A percentile compares a stretch with the other conserved stretches of the same genome.
phyloP scores from a whole-genome alignment of 139 green algal genomes.

The Pleodorina starrii region DNA sequence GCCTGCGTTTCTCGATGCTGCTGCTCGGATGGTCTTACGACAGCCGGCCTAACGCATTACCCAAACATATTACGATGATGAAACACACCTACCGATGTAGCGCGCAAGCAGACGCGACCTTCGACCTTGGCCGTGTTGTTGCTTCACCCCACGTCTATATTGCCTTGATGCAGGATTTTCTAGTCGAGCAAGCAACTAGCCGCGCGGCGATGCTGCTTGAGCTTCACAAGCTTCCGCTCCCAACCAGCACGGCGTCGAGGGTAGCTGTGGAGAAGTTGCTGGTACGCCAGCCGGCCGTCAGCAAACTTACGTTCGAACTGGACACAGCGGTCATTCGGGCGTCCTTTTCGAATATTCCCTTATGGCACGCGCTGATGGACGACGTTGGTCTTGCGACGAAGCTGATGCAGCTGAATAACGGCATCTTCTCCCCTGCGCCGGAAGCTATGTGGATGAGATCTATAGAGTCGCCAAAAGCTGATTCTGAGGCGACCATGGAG shows the following conservation, averaged over 20 bases:
- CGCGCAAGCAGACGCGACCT: too few relatives aligned
- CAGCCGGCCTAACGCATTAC: too few relatives aligned
- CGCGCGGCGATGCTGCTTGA: constrained; percentile 54
- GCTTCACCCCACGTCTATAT: too few relatives aligned
- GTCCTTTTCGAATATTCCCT: constrained; percentile 81
- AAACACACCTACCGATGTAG: too few relatives aligned
- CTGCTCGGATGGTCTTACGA: too few relatives aligned
- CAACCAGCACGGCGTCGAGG: neutral
- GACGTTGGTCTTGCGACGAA: constrained; percentile 35
- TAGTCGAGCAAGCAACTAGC: constrained; percentile 54
- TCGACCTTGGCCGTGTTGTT: too few relatives aligned
- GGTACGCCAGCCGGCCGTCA: constrained; percentile 37
- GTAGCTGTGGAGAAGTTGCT: constrained; percentile 17
- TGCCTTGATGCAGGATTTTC: constrained; percentile 60
- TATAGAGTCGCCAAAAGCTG: too few relatives aligned
- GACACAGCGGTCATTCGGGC: constrained; percentile 66
- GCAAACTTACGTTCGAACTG: constrained; percentile 60
- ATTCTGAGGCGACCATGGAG: neutral
- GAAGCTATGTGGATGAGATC: too few relatives aligned
- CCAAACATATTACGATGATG: too few relatives aligned
- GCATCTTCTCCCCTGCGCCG: constrained; percentile 23
- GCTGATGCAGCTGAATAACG: constrained; percentile 14
- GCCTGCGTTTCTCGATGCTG: too few relatives aligned
- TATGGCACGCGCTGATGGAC: constrained; percentile 69
- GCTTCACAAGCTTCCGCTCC: constrained; percentile 48